Percentiles rank a stretch among this genome's conserved stretches.
Conservation (phyloP, 768 basidiomycete species). For the Auriscalpium microsporum region DNA sequence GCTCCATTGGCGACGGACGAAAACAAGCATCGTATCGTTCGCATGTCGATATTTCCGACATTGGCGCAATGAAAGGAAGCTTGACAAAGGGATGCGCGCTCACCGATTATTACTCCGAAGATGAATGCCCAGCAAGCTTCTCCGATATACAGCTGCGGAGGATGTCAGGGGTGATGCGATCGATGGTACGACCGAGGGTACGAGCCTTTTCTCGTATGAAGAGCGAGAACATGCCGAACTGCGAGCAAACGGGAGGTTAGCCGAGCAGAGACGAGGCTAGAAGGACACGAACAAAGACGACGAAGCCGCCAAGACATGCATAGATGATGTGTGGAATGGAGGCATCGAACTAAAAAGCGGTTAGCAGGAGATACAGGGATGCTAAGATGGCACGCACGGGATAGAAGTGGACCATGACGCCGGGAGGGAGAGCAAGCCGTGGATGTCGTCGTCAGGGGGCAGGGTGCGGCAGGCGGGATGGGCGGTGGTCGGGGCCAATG, state of each 20-base stretch:
- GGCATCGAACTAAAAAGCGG: slow-evolving; percentile 40
- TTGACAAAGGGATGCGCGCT: slow-evolving; percentile 17
- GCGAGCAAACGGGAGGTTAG: background rate
- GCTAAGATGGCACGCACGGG: slow-evolving; percentile 30
- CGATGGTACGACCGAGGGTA: background rate
- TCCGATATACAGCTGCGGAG: slow-evolving; percentile 72
- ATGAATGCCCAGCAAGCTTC: slow-evolving; percentile 95
- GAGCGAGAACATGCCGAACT: slow-evolving; percentile 95
- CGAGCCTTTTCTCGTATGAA: slow-evolving; percentile 79
- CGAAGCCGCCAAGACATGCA: slow-evolving; percentile 72
- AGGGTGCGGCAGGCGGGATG: background rate
- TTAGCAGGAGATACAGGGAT: background rate
- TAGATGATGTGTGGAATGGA: slow-evolving; percentile 69
- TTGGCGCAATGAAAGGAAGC: background rate
- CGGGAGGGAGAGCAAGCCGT: background rate
- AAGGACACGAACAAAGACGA: slow-evolving; percentile 51
- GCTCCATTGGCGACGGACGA: background rate
- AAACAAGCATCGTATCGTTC: background rate
- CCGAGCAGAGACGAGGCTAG: too few relatives aligned
- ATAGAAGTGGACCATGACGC: slow-evolving; percentile 35
- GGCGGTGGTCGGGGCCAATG: background rate
- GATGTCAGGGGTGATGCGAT: too few relatives aligned
- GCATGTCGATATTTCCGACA: background rate
- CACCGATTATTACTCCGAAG: slow-evolving; percentile 85
- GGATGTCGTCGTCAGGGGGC: background rate